phyloP scores from a whole-genome alignment of 768 basidiomycete genomes.

The Chalciporus sphaerocephalus region DNA sequence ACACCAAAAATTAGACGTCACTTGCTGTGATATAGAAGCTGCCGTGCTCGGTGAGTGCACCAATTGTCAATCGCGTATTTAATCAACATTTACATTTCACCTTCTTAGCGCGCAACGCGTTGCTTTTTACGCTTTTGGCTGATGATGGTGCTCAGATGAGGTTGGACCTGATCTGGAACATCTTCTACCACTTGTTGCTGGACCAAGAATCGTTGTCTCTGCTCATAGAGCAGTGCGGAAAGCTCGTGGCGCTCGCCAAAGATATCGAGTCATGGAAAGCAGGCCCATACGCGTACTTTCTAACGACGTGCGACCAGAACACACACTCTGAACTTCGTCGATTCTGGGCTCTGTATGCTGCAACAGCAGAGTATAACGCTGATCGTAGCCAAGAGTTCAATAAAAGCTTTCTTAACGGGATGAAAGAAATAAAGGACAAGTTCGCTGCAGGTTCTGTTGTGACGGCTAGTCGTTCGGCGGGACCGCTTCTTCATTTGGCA shows the following conservation, averaged over 20 bases:
- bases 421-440: conserved; percentile 9
- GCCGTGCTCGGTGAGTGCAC: conserved; percentile 27
- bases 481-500: conserved; percentile 19
- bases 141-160: conserved; percentile 17
- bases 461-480: conserved; percentile 26
- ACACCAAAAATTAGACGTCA: conserved; percentile 25
- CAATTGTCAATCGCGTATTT: neutral
- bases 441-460: neutral
- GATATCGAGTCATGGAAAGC: conserved; percentile 22
- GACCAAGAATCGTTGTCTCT: conserved; percentile 22
- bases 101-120: conserved; percentile 25
- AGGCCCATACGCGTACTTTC: conserved; percentile 26
- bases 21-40: conserved; percentile 29
- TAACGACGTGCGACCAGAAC: conserved; percentile 19
- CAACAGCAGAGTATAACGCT: conserved; percentile 10
- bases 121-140: conserved; percentile 27
- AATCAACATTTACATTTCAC: neutral
- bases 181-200: conserved; percentile 29
- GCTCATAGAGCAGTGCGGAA: conserved; percentile 28
- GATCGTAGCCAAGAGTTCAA: conserved; percentile 12
- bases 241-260: conserved; percentile 14
- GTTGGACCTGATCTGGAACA: conserved; percentile 26
- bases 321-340: conserved; percentile 24
- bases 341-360: conserved; percentile 19
- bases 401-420: conserved; percentile 18